A percentile compares a stretch with the other conserved stretches of the same genome.
phyloP scores from a whole-genome alignment of 148 eudicot species.

The Vaccinium darrowii region DNA sequence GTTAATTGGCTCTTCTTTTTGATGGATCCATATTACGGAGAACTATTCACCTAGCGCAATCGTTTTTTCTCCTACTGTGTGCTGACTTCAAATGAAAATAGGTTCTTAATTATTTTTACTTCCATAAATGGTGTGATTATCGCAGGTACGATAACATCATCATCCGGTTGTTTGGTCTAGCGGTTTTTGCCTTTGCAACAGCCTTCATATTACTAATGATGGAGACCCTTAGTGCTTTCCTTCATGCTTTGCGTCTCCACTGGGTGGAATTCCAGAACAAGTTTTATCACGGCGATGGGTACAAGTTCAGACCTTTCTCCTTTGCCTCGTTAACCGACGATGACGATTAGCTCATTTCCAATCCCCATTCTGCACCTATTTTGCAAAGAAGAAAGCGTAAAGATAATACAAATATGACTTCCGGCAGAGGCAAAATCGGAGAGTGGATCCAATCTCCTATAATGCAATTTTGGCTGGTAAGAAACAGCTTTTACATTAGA shows the following conservation, averaged over 20 bases:
- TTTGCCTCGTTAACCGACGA: slow-evolving; percentile 74
- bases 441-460: neutral
- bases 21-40: neutral
- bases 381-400: slow-evolving; percentile 11
- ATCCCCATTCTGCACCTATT: neutral
- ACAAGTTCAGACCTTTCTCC: slow-evolving; percentile 87
- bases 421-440: neutral
- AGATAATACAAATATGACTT: neutral
- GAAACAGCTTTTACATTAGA: neutral
- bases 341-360: slow-evolving; percentile 44
- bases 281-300: slow-evolving; percentile 93
- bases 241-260: slow-evolving; percentile 96
- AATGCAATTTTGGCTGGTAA: slow-evolving; percentile 2
- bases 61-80: neutral
- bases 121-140: neutral
- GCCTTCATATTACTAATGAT: slow-evolving; percentile 91
- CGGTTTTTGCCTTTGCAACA: slow-evolving; percentile 85
- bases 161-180: slow-evolving; percentile 69
- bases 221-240: slow-evolving; percentile 96
- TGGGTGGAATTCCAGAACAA: slow-evolving; percentile 98
- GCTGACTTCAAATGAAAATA: neutral
- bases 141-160: slow-evolving; percentile 75
- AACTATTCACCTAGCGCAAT: neutral
- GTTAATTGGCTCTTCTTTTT: neutral
- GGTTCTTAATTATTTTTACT: neutral